Conservation (phyloP, 2,329 filamentous ascomycete genomes). For the Colletotrichum sp. region DNA sequence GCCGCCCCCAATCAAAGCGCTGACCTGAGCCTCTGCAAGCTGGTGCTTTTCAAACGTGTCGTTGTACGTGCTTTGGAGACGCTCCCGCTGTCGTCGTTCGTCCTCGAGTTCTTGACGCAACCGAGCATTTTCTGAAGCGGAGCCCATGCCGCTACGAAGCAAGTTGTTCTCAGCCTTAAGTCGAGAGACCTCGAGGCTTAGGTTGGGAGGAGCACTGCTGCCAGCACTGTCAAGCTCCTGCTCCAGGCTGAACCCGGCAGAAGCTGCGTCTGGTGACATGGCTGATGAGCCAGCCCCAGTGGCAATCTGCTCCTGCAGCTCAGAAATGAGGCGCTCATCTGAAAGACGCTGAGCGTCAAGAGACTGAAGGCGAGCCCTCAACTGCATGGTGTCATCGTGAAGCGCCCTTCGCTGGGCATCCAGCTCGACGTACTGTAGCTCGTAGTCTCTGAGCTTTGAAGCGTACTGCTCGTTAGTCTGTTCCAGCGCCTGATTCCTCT, state of each 20-base stretch:
- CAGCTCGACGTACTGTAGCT: slow-evolving; percentile 43
- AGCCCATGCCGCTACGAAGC: slow-evolving; percentile 58
- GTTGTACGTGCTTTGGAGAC: slow-evolving; percentile 60
- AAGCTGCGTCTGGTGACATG: slow-evolving; percentile 20
- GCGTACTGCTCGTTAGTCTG: slow-evolving; percentile 37
- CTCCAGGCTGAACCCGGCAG: slow-evolving; percentile 55
- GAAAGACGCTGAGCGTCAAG: slow-evolving; percentile 49
- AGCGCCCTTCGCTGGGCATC: slow-evolving; percentile 46
- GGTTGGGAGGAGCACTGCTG: slow-evolving; percentile 42
- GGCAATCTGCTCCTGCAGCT: slow-evolving; percentile 65
- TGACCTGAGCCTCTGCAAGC: slow-evolving; percentile 62
- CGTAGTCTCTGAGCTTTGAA: slow-evolving; percentile 33
- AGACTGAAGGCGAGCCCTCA: slow-evolving; percentile 40
- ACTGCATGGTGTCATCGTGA: slow-evolving; percentile 52
- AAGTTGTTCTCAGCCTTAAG: slow-evolving; percentile 67
- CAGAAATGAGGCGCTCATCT: slow-evolving; percentile 60
- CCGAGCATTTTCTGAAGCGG: slow-evolving; percentile 57
- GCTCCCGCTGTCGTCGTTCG: slow-evolving; percentile 53
- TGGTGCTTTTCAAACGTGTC: slow-evolving; percentile 64
- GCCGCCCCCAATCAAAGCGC: slow-evolving; percentile 54
- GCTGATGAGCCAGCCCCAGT: slow-evolving; percentile 27
- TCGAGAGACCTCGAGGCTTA: slow-evolving; percentile 60
- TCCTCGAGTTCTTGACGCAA: slow-evolving; percentile 63
- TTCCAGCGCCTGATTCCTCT: slow-evolving; percentile 39
- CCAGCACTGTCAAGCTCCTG: slow-evolving; percentile 62